Conservation (phyloP, 2,329 filamentous ascomycete species). For the Tolypocladium guangdongense region DNA sequence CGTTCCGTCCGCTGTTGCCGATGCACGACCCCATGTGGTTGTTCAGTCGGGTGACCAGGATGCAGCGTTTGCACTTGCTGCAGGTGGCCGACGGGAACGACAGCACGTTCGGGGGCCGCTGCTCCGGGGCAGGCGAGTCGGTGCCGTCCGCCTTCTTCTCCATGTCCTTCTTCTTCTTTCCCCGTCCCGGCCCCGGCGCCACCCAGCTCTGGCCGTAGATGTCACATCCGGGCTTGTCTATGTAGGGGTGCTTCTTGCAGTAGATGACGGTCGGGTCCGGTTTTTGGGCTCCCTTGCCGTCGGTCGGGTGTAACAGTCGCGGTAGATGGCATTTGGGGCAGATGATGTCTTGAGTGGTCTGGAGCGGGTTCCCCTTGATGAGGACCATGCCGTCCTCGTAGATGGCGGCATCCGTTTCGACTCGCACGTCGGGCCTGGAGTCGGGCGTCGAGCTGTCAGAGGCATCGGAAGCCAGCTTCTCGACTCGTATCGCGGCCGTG, state of each 20-base stretch:
- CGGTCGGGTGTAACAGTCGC: constrained; percentile 60
- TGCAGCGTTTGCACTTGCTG: constrained; percentile 56
- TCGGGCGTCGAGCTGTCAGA: constrained; percentile 43
- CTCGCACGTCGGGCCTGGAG: constrained; percentile 41
- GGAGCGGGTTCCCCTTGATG: constrained; percentile 61
- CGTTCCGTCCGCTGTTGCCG: constrained; percentile 52
- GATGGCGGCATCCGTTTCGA: constrained; percentile 56
- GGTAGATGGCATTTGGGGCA: constrained; percentile 68
- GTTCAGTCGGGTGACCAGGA: constrained; percentile 53
- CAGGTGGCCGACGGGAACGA: constrained; percentile 56
- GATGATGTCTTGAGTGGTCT: constrained; percentile 59
- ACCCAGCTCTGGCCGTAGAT: constrained; percentile 78
- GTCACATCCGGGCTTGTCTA: constrained; percentile 64
- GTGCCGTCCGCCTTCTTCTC: constrained; percentile 44
- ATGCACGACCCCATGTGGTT: constrained; percentile 61
- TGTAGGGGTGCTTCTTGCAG: constrained; percentile 71
- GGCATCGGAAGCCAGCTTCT: constrained; percentile 47
- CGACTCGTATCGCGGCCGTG: constrained; percentile 52
- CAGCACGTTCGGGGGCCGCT: constrained; percentile 48
- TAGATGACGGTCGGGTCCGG: constrained; percentile 60
- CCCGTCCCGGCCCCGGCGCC: constrained; percentile 56
- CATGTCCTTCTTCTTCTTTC: constrained; percentile 72
- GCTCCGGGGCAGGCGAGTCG: constrained; percentile 39
- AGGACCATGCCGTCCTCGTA: constrained; percentile 60
- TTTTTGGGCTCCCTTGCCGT: constrained; percentile 54